Percentiles rank a stretch among this genome's conserved stretches.
Conservation (phyloP, 306 rosid genomes). For the Trifolium pratense region DNA sequence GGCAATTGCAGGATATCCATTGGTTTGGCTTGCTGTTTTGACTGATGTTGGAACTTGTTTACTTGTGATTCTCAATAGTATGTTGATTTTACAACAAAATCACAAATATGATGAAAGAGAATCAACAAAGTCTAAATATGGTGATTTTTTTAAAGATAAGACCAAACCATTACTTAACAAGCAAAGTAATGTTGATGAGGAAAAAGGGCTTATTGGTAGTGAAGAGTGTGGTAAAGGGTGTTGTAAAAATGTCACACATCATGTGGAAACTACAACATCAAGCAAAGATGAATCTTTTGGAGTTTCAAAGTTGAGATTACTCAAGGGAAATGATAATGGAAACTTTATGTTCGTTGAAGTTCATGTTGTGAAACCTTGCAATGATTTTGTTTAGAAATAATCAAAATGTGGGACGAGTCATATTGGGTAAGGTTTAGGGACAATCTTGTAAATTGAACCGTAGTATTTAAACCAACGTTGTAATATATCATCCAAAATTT, state of each 20-base stretch:
- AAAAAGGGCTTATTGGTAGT: not conserved
- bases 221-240: slow-evolving; percentile 44
- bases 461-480: not conserved
- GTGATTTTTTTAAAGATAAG: slow-evolving; percentile 23
- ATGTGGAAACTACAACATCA: slow-evolving; percentile 36
- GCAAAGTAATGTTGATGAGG: slow-evolving; percentile 29
- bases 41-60: slow-evolving; percentile 89
- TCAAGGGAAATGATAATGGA: slow-evolving; percentile 26
- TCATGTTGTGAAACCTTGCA: slow-evolving; percentile 40
- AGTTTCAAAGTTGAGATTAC: slow-evolving; percentile 31
- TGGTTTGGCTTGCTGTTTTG: slow-evolving; percentile 92
- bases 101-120: slow-evolving; percentile 14
- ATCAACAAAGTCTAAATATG: slow-evolving; percentile 34
- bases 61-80: slow-evolving; percentile 82
- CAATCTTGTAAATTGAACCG: not conserved
- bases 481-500: not conserved
- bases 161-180: slow-evolving; percentile 39
- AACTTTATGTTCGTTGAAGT: slow-evolving; percentile 34
- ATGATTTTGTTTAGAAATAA: slow-evolving; percentile 27
- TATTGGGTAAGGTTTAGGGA: not conserved
- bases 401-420: slow-evolving; percentile 5
- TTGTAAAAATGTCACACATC: slow-evolving; percentile 41
- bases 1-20: slow-evolving; percentile 84
- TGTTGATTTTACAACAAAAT: slow-evolving; percentile 61
- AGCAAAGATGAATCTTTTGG: slow-evolving; percentile 26